A percentile compares a stretch with the other conserved stretches of the same genome.
These are phyloP conservation scores for Piper betle DNA, from an alignment of 164 flowering plant species.

Conservation along the genomic window DNA sequence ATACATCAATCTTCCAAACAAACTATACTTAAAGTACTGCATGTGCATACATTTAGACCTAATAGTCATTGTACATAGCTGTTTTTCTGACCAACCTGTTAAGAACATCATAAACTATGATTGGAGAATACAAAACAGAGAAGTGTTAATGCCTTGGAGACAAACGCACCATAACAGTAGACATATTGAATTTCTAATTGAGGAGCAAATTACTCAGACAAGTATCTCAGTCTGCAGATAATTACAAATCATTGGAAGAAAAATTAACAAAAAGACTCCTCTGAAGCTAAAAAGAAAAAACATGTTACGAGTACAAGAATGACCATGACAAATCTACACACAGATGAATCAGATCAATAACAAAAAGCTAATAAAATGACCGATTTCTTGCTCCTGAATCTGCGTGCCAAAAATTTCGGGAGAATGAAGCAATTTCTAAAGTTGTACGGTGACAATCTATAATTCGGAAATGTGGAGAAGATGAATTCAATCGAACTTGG, in stretches of 20 bases:
- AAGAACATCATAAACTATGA: too few species aligned
- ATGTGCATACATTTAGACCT: too few species aligned
- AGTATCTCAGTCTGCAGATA: background rate
- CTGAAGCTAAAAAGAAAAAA: background rate
- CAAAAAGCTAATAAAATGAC: background rate
- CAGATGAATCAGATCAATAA: background rate
- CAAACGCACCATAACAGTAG: background rate
- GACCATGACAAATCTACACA: background rate
- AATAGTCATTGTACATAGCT: too few species aligned
- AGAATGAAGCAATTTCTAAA: background rate
- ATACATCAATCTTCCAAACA: too few species aligned
- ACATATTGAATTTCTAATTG: background rate
- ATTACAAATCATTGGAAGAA: background rate
- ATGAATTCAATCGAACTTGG: background rate
- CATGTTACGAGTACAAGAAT: background rate
- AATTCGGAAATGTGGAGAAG: background rate
- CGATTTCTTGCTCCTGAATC: background rate
- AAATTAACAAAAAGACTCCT: background rate
- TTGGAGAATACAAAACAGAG: background rate
- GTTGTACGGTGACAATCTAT: too few species aligned
- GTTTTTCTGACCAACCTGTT: too few species aligned
- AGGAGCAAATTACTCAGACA: background rate
- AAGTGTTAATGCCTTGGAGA: background rate
- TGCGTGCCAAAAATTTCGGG: background rate
- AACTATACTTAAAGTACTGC: too few species aligned